Percentiles rank a stretch among this genome's conserved stretches.
Conservation (phyloP, 345 rosid species). For the Rhizophora mangle region DNA sequence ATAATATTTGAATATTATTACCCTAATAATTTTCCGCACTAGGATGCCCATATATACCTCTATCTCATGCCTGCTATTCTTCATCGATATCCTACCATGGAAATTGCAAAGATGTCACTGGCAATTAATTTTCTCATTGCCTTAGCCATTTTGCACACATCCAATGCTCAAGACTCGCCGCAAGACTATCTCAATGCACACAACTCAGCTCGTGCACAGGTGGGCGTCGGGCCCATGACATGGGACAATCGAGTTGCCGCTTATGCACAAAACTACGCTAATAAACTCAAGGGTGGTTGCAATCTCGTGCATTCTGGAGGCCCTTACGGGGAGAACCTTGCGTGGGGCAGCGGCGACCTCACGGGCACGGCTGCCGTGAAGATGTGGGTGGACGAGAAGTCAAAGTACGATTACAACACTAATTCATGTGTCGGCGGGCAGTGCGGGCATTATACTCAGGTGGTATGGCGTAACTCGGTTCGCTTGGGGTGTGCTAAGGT, state of each 20-base stretch:
- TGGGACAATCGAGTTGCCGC: conserved; percentile 13
- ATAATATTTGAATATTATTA: too few relatives aligned
- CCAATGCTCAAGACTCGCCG: conserved; percentile 12
- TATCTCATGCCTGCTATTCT: background rate
- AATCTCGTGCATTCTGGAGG: conserved; percentile 14
- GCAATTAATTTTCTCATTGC: background rate
- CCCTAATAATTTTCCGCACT: background rate
- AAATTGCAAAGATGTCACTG: background rate
- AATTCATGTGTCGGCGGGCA: conserved; percentile 5
- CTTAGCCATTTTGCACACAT: background rate
- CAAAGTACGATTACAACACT: conserved; percentile 7
- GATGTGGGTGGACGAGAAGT: conserved; percentile 19
- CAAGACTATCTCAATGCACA: conserved; percentile 22
- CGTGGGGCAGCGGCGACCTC: conserved; percentile 2
- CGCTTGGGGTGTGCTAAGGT: conserved; percentile 26
- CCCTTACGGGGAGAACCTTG: conserved; percentile 17
- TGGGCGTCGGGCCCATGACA: background rate
- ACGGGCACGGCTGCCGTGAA: conserved; percentile 9
- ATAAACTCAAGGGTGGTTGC: background rate
- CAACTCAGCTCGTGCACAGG: conserved; percentile 15
- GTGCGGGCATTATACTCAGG: conserved; percentile 37
- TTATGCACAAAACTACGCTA: conserved; percentile 1
- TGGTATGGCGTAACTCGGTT: conserved; percentile 22
- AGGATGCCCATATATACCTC: background rate
- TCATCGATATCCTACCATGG: background rate